Base-by-base conservation (phyloP, 2,329 filamentous ascomycete genomes). In the Ophiostoma sp. region DNA sequence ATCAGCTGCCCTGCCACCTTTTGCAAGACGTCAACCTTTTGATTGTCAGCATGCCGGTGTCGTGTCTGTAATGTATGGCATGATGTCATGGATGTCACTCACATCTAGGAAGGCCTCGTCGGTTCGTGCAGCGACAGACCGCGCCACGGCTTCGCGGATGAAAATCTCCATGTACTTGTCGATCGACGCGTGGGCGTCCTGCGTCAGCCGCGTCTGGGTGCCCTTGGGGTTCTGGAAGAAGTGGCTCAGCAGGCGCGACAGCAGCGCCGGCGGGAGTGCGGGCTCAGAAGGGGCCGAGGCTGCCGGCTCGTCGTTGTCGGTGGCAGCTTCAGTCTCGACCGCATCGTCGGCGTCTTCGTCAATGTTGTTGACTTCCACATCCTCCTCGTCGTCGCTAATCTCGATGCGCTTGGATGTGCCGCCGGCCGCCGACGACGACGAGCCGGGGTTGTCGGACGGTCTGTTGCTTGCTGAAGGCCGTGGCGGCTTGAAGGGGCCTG, bases 151-250 rank as follows among this genome's bases (percentile, higher is more conserved):
- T 81, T 98, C 94, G 72, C 91, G 85, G 69, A 97, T 90, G 80
- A 97, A 98, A 0, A 94, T 87, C 79, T 97, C 93, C 79, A 97
- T 85, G 78, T 98, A 98, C 80, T 90, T 93, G 17, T 88, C 90
- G 71, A 94, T 86, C 1, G 93, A 86, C 7, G 82, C 84, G 77
- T 94, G 92, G 4, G 93, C 93, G 76, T 93, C 91, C 75, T 87
- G 89, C 8, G 89, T 89, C 73, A 97, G 88, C 74, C 90, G 85
- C 33, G 90, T 94, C 70, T 86, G 85, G 67, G 90, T 86, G 17
- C 66, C 67, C 33, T 60, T 41, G 15, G 68, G 67, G 72, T 85
- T 84, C 75, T 90, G 83, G 76, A 97, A 97, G 77, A 91, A 88
- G 75, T 94, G 88, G 77, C 96, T 90, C 44, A 97, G 82, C 3